A percentile compares a stretch with the other conserved stretches of the same genome.
Evolutionary conservation across 2,329 filamentous ascomycete species (phyloP).

Genomic region (Diaporthe capsici): DNA sequence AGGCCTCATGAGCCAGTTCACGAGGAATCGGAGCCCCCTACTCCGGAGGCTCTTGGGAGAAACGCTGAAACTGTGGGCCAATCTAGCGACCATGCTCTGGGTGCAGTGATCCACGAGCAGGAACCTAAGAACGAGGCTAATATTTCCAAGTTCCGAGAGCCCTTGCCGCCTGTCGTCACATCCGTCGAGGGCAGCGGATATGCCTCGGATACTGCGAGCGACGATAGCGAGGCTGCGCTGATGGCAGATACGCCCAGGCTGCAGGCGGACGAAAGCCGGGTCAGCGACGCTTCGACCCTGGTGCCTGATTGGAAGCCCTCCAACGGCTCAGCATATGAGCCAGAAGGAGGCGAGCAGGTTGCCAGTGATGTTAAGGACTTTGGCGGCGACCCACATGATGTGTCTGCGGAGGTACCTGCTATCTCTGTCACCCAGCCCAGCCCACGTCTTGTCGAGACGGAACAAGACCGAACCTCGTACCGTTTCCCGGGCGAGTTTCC

Average conservation of each 20-base stretch:
- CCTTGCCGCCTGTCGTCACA: slow-evolving; percentile 79
- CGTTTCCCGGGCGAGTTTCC: slow-evolving; percentile 74
- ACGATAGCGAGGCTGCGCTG: slow-evolving; percentile 55
- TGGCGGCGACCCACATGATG: not conserved
- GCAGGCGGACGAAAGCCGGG: slow-evolving; percentile 41
- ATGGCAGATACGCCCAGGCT: slow-evolving; percentile 43
- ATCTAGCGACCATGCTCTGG: slow-evolving; percentile 73
- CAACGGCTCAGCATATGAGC: slow-evolving; percentile 28
- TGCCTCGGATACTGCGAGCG: slow-evolving; percentile 68
- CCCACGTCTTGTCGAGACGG: slow-evolving; percentile 49
- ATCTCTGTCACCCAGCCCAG: slow-evolving; percentile 63
- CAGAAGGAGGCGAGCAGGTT: not conserved
- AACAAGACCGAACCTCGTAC: slow-evolving; percentile 50
- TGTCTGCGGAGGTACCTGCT: slow-evolving; percentile 52
- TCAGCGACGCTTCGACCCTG: slow-evolving; percentile 41
- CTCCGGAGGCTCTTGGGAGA: slow-evolving; percentile 36
- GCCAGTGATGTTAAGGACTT: slow-evolving; percentile 43
- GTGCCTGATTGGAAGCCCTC: slow-evolving; percentile 23
- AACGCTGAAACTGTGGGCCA: slow-evolving; percentile 54
- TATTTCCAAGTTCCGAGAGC: slow-evolving; percentile 71
- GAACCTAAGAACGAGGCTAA: slow-evolving; percentile 68
- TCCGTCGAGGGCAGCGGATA: slow-evolving; percentile 77
- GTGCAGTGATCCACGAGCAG: slow-evolving; percentile 69
- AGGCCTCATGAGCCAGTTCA: slow-evolving; percentile 61
- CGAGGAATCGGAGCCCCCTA: slow-evolving; percentile 45